phyloP scores from a whole-genome alignment of 2,329 filamentous ascomycete genomes.

The Didymella segeticola region DNA sequence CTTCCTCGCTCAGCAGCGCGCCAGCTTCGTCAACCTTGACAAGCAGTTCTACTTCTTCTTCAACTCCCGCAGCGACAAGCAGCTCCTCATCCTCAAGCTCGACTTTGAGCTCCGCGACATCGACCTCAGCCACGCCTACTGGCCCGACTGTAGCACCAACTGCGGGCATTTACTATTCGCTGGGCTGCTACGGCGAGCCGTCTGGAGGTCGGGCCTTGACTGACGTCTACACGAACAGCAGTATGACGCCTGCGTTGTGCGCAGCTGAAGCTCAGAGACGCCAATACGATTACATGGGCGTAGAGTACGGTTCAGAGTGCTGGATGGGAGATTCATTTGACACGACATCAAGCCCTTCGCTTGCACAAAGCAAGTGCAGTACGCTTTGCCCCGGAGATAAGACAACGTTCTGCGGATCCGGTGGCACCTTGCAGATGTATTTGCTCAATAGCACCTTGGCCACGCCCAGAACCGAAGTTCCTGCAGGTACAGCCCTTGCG shows the following conservation, averaged over 20 bases:
- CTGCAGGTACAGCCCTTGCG: neutral
- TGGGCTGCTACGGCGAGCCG: slow-evolving; percentile 9
- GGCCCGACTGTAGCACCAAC: slow-evolving; percentile 4
- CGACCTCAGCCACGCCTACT: neutral
- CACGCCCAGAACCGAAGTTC: neutral
- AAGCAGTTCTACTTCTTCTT: too few species aligned
- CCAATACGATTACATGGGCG: slow-evolving; percentile 9
- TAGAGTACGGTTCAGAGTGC: slow-evolving; percentile 8
- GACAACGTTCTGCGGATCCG: neutral
- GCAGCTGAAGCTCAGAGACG: neutral
- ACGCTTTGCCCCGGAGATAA: slow-evolving; percentile 6
- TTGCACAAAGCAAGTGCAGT: slow-evolving; percentile 2
- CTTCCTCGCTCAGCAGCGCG: neutral
- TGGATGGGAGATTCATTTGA: slow-evolving; percentile 12
- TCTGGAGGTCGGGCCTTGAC: neutral
- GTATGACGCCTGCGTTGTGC: slow-evolving; percentile 9
- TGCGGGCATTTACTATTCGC: slow-evolving; percentile 2
- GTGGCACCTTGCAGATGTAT: slow-evolving; percentile 10
- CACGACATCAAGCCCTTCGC: neutral
- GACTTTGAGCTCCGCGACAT: neutral
- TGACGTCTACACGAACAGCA: slow-evolving; percentile 4
- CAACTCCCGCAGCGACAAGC: neutral
- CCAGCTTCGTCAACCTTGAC: too few species aligned
- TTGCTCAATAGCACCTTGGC: slow-evolving; percentile 11
- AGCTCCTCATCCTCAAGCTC: neutral